Percentiles rank a stretch among this genome's conserved stretches.
phyloP scores from a whole-genome alignment of 768 basidiomycete genomes.

The Agrocybe chaxingu region DNA sequence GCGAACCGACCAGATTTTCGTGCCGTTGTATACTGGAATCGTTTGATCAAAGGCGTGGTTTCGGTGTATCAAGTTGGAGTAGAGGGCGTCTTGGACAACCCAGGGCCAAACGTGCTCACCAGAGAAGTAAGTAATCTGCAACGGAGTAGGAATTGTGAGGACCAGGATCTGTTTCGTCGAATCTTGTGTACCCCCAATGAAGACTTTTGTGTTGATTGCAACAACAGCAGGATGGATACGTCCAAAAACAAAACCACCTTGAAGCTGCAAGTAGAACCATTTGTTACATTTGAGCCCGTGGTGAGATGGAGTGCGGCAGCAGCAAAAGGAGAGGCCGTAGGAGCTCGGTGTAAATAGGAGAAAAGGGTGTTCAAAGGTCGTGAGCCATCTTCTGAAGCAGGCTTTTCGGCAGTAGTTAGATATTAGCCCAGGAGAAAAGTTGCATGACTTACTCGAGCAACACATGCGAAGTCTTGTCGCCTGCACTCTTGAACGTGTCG shows the following conservation, averaged over 20 bases:
- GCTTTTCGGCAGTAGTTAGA: constrained; percentile 31
- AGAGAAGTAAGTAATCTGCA: constrained; percentile 8
- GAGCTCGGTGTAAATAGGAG: constrained; percentile 56
- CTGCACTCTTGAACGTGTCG: constrained; percentile 54
- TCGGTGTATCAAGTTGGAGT: constrained; percentile 10
- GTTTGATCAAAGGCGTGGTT: constrained; percentile 11
- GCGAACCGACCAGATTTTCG: constrained; percentile 20
- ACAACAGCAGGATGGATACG: constrained; percentile 22
- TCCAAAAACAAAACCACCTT: constrained; percentile 12
- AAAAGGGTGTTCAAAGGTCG: constrained; percentile 76
- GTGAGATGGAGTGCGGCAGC: constrained; percentile 56
- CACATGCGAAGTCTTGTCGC: constrained; percentile 70
- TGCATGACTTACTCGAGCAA: constrained; percentile 67
- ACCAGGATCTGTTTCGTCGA: constrained; percentile 4
- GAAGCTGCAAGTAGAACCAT: constrained; percentile 22
- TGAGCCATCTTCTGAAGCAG: constrained; percentile 76
- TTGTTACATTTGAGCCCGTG: constrained; percentile 27
- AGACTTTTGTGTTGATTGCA: constrained; percentile 17
- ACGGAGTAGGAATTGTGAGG: constrained; percentile 18
- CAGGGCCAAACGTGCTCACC: constrained; percentile 17
- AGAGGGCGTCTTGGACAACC: constrained; percentile 14
- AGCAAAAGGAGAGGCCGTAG: constrained; percentile 54
- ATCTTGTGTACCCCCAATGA: constrained; percentile 18
- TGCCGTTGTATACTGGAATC: constrained; percentile 18
- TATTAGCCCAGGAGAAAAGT: constrained; percentile 2